These are phyloP conservation scores for Trametes meyenii DNA, from an alignment of 768 basidiomycete species.

Conservation along the genomic window DNA sequence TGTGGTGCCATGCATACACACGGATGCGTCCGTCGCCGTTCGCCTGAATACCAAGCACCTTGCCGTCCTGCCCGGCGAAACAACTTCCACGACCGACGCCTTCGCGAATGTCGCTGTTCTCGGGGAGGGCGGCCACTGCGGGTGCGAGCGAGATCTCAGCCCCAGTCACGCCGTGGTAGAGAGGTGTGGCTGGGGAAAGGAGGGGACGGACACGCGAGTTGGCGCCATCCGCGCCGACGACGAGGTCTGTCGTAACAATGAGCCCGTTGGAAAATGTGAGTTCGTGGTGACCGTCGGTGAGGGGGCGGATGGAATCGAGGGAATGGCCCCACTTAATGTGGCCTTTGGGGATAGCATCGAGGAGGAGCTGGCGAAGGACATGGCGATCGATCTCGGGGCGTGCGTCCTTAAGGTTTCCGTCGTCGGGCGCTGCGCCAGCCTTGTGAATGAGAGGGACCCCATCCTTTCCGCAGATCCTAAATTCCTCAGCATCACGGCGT, in stretches of 20 bases:
- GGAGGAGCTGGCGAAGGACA: conserved; percentile 10
- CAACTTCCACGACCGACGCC: conserved; percentile 36
- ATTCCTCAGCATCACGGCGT: conserved; percentile 8
- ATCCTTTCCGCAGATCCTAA: background rate
- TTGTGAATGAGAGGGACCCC: background rate
- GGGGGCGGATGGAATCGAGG: conserved; percentile 34
- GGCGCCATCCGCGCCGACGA: conserved; percentile 46
- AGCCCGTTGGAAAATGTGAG: background rate
- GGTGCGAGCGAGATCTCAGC: conserved; percentile 29
- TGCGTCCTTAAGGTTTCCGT: background rate
- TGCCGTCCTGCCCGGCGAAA: conserved; percentile 31
- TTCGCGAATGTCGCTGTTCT: background rate
- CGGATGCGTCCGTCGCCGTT: conserved; percentile 33
- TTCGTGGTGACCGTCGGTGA: conserved; percentile 28
- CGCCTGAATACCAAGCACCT: conserved; percentile 35
- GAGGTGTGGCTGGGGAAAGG: conserved; percentile 35
- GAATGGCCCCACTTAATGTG: conserved; percentile 47
- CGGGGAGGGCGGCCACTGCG: conserved; percentile 1
- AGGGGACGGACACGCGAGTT: conserved; percentile 42
- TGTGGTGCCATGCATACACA: conserved; percentile 16
- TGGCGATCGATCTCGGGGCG: conserved; percentile 12
- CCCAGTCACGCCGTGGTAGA: conserved; percentile 37
- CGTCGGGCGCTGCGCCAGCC: background rate
- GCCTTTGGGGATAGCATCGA: conserved; percentile 29
- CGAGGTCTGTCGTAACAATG: conserved; percentile 21